Evolutionary conservation across 495 filamentous ascomycete species (phyloP).

Genomic region (Daldinia loculata): DNA sequence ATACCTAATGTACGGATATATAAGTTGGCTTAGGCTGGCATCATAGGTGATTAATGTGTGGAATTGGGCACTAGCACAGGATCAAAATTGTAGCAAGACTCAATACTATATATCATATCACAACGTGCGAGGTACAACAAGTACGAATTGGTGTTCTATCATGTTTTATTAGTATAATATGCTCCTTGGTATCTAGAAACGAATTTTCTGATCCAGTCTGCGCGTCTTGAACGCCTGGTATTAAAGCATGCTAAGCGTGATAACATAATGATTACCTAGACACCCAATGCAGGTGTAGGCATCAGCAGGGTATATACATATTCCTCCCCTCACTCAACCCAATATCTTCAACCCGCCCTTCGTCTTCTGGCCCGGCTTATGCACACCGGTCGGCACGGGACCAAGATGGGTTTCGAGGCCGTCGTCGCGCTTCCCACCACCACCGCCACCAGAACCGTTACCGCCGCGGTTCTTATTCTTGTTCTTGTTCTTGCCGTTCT

Average conservation of each 20-base stretch:
- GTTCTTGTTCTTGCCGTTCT: constrained; percentile 48
- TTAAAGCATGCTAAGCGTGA: neutral
- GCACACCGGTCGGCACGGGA: constrained; percentile 68
- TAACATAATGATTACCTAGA: neutral
- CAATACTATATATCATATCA: neutral
- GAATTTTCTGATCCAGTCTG: neutral
- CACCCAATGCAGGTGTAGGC: neutral
- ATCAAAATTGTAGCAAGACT: neutral
- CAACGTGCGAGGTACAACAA: neutral
- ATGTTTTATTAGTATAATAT: constrained; percentile 7
- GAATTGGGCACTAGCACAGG: neutral
- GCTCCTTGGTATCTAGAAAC: neutral
- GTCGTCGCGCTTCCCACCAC: constrained; percentile 40
- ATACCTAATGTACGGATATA: neutral
- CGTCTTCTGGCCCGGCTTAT: constrained; percentile 81
- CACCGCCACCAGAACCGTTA: constrained; percentile 44
- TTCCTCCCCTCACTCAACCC: constrained; percentile 57
- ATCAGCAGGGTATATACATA: neutral
- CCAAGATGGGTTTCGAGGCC: constrained; percentile 57
- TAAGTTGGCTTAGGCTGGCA: too few relatives aligned
- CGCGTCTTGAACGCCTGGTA: constrained; percentile 21
- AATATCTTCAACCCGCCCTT: constrained; percentile 80
- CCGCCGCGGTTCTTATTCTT: constrained; percentile 49
- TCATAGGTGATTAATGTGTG: neutral
- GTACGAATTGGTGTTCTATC: neutral